Evolutionary conservation across 352 stramenopile species (phyloP), one percentile per base, ranked within the genome.

Genomic region (Phytophthora megakarya): DNA sequence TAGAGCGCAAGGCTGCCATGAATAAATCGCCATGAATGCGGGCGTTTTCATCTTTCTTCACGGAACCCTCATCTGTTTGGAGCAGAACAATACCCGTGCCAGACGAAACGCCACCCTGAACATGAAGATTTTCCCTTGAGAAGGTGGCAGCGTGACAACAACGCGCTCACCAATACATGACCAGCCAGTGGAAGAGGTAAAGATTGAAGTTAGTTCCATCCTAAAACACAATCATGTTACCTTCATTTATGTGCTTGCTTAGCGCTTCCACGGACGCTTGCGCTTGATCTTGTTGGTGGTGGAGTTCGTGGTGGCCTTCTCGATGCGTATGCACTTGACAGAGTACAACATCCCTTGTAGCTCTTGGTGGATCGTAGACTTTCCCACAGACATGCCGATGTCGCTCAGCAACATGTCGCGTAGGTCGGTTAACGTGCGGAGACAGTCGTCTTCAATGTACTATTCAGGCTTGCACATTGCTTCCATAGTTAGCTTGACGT

Each of bases 181-280:
- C 49, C 51, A 68, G 0, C 40, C 55, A 11, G 61, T 9, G n/a
- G 6, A 46, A 69, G 0, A 71, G 16, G n/a, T 77, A 77, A 9
- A 77, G 18, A 25, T 72, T 77, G 32, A 66, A 69, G 28, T 63
- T 74, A 23, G 30, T 69, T 19, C 68, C 54, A 21, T 61, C 59
- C 2, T 73, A 51, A 28, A 56, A 73, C 0, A 74, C 35, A 9
- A 74, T 50, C 43, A 71, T 71, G 44, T 77, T 43, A 22, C 50
- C 65, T 9, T n/a, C 32, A 3, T 45, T 11, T 3, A 74, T 44
- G 40, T 74, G 55, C 10, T 21, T 18, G 7, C 63, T 23, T 0
- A 73, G 35, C 11, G 43, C 15, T 0, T 61, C 18, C 0, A 61
- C 65, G 16, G 74, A 72, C n/a, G 15, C 42, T 58, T 60, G 8